Conservation (phyloP, 1,284 basidiomycete genomes). For the Paramarasmius palmivorus region DNA sequence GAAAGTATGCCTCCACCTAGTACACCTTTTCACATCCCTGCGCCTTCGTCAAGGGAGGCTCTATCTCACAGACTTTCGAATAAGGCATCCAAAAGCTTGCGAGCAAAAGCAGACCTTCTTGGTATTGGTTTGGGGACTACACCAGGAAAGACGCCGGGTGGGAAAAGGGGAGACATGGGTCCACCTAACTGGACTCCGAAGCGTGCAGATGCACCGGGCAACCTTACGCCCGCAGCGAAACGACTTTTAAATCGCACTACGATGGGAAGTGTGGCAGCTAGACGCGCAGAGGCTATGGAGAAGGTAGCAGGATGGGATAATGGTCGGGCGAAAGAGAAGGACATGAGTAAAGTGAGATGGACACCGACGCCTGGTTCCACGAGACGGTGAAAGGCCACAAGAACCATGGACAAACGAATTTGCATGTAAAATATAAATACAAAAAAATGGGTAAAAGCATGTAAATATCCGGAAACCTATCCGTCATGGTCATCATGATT, state of each 20-base stretch:
- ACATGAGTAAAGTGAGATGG: conserved; percentile 70
- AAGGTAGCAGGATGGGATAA: conserved; percentile 61
- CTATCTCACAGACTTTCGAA: conserved; percentile 79
- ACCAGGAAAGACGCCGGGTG: conserved; percentile 35
- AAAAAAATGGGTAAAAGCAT: too few species aligned
- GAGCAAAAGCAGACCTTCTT: conserved; percentile 66
- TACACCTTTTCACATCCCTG: conserved; percentile 73
- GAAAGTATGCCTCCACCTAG: conserved; percentile 43
- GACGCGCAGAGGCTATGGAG: conserved; percentile 72
- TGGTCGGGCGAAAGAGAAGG: conserved; percentile 49
- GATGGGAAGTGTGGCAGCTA: conserved; percentile 56
- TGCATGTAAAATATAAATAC: background rate
- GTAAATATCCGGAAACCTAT: background rate
- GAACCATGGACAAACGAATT: background rate
- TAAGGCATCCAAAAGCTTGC: conserved; percentile 67
- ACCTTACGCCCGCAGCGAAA: conserved; percentile 80
- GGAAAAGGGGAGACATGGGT: conserved; percentile 56
- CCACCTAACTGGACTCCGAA: conserved; percentile 72
- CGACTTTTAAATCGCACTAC: conserved; percentile 73
- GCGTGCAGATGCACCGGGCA: conserved; percentile 63
- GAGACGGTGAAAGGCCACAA: conserved; percentile 18
- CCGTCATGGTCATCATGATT: conserved; percentile 21
- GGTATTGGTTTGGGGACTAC: conserved; percentile 39
- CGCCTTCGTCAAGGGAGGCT: conserved; percentile 71
- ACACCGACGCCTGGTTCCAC: conserved; percentile 68